Conservation (phyloP, 139 green algal species). For the Chlorella vulgaris region DNA sequence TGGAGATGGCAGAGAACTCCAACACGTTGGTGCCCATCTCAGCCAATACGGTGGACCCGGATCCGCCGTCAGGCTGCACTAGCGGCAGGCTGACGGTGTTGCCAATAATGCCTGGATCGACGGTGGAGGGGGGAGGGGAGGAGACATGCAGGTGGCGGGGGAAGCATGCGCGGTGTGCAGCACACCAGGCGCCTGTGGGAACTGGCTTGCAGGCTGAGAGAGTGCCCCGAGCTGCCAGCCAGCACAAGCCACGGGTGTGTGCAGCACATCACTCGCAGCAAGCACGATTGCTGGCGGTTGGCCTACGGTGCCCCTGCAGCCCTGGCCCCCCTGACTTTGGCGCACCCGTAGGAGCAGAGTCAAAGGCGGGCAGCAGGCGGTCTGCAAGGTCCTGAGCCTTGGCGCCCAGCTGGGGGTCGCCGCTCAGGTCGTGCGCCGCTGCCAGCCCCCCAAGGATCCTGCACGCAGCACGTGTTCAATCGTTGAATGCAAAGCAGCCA, state of each 20-base stretch:
- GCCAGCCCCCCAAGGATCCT: slow-evolving; percentile 57
- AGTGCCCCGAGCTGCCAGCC: too few species aligned
- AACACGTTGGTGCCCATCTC: slow-evolving; percentile 65
- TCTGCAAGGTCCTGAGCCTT: slow-evolving; percentile 55
- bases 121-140: slow-evolving; percentile 37
- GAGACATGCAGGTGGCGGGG: not conserved
- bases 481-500: not conserved
- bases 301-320: too few species aligned
- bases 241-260: too few species aligned
- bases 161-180: not conserved
- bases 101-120: slow-evolving; percentile 48
- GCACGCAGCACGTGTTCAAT: too few species aligned
- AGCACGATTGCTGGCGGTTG: too few species aligned
- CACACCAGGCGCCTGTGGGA: not conserved
- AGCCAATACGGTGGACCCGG: slow-evolving; percentile 26
- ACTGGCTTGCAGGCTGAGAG: too few species aligned
- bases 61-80: not conserved
- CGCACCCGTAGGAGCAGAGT: slow-evolving; percentile 46
- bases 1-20: slow-evolving; percentile 76
- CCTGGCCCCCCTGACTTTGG: not conserved
- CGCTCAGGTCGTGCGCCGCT: slow-evolving; percentile 65
- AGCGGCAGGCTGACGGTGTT: slow-evolving; percentile 38
- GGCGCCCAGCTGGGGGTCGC: slow-evolving; percentile 36
- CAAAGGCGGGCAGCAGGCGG: slow-evolving; percentile 78
- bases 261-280: too few species aligned